These are phyloP conservation scores for Paramecium tetraurelia DNA, from an alignment of 73 alveolate species.

Conservation along the genomic window DNA sequence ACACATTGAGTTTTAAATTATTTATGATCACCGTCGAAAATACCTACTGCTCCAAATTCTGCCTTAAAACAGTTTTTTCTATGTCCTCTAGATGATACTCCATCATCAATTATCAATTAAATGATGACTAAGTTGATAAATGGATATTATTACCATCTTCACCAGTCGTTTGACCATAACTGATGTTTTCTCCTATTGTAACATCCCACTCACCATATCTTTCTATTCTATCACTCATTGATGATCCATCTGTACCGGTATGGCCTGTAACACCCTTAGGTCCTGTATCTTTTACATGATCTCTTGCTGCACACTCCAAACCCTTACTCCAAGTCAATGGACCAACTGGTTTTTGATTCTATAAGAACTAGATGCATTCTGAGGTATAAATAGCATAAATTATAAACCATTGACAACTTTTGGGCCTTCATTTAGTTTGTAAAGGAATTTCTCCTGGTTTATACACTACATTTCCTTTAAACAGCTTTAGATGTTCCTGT, in stretches of 20 bases:
- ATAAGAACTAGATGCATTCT: conserved; percentile 72
- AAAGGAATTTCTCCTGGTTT: conserved; percentile 59
- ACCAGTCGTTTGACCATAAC: not conserved
- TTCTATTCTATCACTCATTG: conserved; percentile 80
- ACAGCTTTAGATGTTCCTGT: not conserved
- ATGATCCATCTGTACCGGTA: conserved; percentile 83
- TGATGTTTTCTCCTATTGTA: conserved; percentile 64
- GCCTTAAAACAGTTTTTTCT: conserved; percentile 54
- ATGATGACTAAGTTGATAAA: not conserved
- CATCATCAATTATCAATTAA: conserved; percentile 78
- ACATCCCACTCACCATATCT: conserved; percentile 81
- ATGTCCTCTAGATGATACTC: conserved; percentile 82
- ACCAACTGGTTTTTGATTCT: conserved; percentile 64
- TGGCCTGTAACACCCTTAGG: conserved; percentile 77
- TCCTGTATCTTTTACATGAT: conserved; percentile 87
- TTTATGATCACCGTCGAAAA: conserved; percentile 56
- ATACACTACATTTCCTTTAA: not conserved
- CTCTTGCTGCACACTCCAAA: conserved; percentile 74
- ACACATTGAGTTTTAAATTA: conserved; percentile 48
- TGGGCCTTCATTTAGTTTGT: conserved; percentile 66
- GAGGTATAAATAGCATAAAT: not conserved
- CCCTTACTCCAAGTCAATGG: conserved; percentile 63
- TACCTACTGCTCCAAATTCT: conserved; percentile 53
- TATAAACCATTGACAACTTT: not conserved
- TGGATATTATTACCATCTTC: not conserved